phyloP scores from a whole-genome alignment of 2,329 filamentous ascomycete genomes.

The Colletotrichum caudatum region DNA sequence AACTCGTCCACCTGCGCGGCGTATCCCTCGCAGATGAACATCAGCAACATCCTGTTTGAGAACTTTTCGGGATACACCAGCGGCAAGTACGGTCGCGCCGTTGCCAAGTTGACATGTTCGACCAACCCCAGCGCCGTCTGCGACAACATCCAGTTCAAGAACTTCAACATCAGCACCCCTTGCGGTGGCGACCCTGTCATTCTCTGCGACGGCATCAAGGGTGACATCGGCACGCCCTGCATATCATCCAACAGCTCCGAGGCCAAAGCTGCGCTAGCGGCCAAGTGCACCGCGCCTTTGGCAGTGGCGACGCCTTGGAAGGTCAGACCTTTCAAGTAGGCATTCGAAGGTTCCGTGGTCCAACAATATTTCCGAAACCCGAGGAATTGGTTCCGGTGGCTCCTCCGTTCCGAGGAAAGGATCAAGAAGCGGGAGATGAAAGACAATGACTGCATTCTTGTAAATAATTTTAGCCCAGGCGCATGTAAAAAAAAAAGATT shows the following conservation, averaged over 20 bases:
- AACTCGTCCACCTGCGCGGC: slow-evolving; percentile 72
- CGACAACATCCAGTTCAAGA: slow-evolving; percentile 63
- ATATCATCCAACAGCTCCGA: slow-evolving; percentile 51
- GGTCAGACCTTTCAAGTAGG: slow-evolving; percentile 27
- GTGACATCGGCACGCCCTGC: slow-evolving; percentile 52
- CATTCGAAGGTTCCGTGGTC: no score
- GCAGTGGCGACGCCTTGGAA: slow-evolving; percentile 47
- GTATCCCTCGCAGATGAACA: slow-evolving; percentile 66
- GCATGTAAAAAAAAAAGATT: no score
- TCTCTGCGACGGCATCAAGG: slow-evolving; percentile 63
- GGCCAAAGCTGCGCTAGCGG: slow-evolving; percentile 49
- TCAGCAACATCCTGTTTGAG: slow-evolving; percentile 68
- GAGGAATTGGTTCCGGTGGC: background rate
- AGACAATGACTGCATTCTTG: slow-evolving; percentile 11
- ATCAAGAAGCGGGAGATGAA: no score
- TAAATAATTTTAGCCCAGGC: slow-evolving; percentile 8
- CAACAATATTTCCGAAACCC: background rate
- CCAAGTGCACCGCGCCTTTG: slow-evolving; percentile 49
- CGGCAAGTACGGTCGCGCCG: slow-evolving; percentile 64
- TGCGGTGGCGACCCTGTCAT: slow-evolving; percentile 58
- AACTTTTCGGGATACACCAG: slow-evolving; percentile 68
- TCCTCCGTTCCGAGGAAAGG: accelerated
- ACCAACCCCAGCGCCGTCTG: slow-evolving; percentile 65
- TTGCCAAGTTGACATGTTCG: slow-evolving; percentile 66
- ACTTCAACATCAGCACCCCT: slow-evolving; percentile 66